These are phyloP conservation scores for Cryphonectria radicalis DNA, from an alignment of 2,329 filamentous ascomycete genomes.

Conservation along the genomic window DNA sequence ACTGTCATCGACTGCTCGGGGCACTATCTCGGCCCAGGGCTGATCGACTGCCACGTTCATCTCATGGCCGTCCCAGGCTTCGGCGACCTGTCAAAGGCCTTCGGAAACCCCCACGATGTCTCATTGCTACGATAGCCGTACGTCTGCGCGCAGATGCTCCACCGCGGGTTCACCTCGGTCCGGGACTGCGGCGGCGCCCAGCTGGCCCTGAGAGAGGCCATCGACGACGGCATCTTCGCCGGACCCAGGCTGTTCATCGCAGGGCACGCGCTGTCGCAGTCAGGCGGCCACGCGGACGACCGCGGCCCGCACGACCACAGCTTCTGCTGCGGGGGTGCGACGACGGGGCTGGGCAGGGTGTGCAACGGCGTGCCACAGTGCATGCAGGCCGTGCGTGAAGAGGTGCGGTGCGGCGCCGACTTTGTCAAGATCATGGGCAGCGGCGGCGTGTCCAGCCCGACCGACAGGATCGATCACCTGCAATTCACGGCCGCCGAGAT, in stretches of 20 bases:
- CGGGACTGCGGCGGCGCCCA: conserved; percentile 58
- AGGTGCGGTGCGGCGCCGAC: conserved; percentile 54
- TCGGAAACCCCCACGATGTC: conserved; percentile 35
- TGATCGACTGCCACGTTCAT: conserved; percentile 35
- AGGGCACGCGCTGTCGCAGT: conserved; percentile 54
- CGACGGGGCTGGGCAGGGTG: conserved; percentile 44
- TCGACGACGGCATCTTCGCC: conserved; percentile 52
- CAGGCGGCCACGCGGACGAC: conserved; percentile 57
- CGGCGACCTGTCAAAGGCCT: conserved; percentile 30
- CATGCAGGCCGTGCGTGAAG: conserved; percentile 52
- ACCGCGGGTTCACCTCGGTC: conserved; percentile 56
- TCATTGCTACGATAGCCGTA: conserved; percentile 47
- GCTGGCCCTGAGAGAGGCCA: conserved; percentile 52
- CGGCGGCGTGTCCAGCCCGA: conserved; percentile 56
- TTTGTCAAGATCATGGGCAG: conserved; percentile 63
- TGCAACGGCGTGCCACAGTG: conserved; percentile 56
- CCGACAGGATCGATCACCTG: conserved; percentile 52
- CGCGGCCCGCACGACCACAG: conserved; percentile 46
- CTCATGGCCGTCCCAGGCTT: conserved; percentile 35
- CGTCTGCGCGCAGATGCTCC: conserved; percentile 51
- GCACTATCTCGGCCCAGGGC: conserved; percentile 22
- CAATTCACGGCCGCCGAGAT: conserved; percentile 60
- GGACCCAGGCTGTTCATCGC: conserved; percentile 57
- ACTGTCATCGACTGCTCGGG: conserved; percentile 26
- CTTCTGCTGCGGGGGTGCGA: conserved; percentile 50